phyloP scores from a whole-genome alignment of 2,329 filamentous ascomycete genomes.

The Elsinoe perseae region DNA sequence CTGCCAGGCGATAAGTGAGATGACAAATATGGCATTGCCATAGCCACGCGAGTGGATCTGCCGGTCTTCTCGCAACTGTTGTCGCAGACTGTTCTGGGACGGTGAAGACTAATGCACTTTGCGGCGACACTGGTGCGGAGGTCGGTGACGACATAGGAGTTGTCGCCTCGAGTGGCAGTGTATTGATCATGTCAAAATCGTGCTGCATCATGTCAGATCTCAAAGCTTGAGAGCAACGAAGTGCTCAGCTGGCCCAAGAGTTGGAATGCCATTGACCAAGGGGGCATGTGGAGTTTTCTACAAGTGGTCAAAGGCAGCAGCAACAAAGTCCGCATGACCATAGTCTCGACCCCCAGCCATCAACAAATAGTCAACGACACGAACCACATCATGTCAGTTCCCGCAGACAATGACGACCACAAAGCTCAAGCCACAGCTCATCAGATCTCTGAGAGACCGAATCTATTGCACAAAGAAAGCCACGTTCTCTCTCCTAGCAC shows the following conservation, averaged over 20 bases:
- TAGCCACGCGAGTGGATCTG: constrained; percentile 38
- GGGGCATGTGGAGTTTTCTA: not conserved
- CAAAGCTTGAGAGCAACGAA: not conserved
- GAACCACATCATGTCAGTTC: not conserved
- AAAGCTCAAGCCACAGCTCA: not conserved
- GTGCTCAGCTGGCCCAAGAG: not conserved
- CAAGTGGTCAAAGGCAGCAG: not conserved
- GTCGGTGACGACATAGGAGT: constrained; percentile 6
- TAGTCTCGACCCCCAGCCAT: not conserved
- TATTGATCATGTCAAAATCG: constrained; percentile 1
- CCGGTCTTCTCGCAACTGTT: constrained; percentile 16
- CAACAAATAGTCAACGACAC: not conserved
- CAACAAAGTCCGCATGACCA: not conserved
- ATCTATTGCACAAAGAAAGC: not conserved
- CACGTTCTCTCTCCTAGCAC: not conserved
- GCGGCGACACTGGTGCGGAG: not conserved
- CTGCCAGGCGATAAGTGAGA: constrained; percentile 40
- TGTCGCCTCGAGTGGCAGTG: not conserved
- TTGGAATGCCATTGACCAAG: not conserved
- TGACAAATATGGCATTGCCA: constrained; percentile 49
- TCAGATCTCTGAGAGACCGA: not conserved
- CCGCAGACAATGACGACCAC: not conserved
- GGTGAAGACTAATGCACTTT: not conserved
- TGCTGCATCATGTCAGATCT: not conserved
- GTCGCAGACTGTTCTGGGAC: not conserved